Percentiles rank a stretch among this genome's conserved stretches.
These are phyloP conservation scores for Magnusiomyces ingens DNA, from an alignment of 1,139 yeast species.

Conservation along the genomic window DNA sequence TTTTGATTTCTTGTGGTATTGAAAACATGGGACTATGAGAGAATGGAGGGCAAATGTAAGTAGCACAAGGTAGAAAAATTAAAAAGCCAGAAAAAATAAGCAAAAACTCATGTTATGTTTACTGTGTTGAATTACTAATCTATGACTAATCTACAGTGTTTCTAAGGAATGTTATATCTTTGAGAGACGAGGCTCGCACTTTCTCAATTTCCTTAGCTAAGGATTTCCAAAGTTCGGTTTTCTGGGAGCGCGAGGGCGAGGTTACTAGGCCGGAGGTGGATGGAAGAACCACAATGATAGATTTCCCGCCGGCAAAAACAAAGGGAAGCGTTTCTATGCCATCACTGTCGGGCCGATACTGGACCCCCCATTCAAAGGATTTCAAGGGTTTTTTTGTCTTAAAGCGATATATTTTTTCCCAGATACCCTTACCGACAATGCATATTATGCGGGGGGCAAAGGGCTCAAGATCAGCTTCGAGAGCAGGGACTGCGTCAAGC, in stretches of 20 bases:
- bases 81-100: too few relatives aligned
- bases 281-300: slow-evolving; percentile 54
- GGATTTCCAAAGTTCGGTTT: slow-evolving; percentile 45
- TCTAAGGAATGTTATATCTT: too few relatives aligned
- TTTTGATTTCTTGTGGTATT: slow-evolving; percentile 1
- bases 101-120: too few relatives aligned
- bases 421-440: slow-evolving; percentile 71
- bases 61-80: too few relatives aligned
- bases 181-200: too few relatives aligned
- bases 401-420: slow-evolving; percentile 51
- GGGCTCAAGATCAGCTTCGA: slow-evolving; percentile 41
- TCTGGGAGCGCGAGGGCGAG: slow-evolving; percentile 43
- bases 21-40: background rate
- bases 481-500: slow-evolving; percentile 47
- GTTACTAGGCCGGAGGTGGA: slow-evolving; percentile 72
- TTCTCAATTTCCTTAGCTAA: slow-evolving; percentile 23
- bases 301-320: slow-evolving; percentile 21
- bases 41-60: too few relatives aligned
- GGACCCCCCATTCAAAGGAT: slow-evolving; percentile 49
- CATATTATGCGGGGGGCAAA: slow-evolving; percentile 43
- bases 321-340: background rate
- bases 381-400: slow-evolving; percentile 25
- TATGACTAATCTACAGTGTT: too few relatives aligned
- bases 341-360: slow-evolving; percentile 23
- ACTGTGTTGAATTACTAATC: too few relatives aligned